phyloP scores from a whole-genome alignment of 2,329 filamentous ascomycete species.

The Aureobasidium musti region DNA sequence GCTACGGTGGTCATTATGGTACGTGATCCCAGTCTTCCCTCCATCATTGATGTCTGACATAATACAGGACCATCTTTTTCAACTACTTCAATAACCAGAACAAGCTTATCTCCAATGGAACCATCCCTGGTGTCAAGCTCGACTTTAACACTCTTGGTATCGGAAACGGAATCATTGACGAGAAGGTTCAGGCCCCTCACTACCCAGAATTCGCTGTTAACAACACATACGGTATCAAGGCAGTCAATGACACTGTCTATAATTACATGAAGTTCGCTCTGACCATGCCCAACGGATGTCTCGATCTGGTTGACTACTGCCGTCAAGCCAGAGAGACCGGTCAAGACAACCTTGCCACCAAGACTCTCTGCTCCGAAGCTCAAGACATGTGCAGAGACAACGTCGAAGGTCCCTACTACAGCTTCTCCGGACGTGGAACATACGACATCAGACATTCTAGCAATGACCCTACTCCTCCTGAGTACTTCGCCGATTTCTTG shows the following conservation, averaged over 20 bases:
- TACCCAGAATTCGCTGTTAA: slow-evolving; percentile 58
- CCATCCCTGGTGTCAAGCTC: slow-evolving; percentile 40
- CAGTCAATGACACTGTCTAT: slow-evolving; percentile 61
- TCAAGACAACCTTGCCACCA: slow-evolving; percentile 39
- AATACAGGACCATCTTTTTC: slow-evolving; percentile 52
- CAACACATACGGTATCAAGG: slow-evolving; percentile 59
- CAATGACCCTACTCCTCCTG: slow-evolving; percentile 61
- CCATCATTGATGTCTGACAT: not conserved
- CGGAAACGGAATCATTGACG: slow-evolving; percentile 60
- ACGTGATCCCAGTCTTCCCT: not conserved
- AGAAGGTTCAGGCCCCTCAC: slow-evolving; percentile 52
- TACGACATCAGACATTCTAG: slow-evolving; percentile 63
- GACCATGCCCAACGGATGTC: slow-evolving; percentile 51
- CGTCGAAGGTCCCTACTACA: slow-evolving; percentile 60
- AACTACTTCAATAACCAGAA: slow-evolving; percentile 61
- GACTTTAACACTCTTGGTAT: slow-evolving; percentile 56
- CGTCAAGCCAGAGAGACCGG: slow-evolving; percentile 45
- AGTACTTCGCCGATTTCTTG: slow-evolving; percentile 64
- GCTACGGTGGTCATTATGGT: slow-evolving; percentile 54
- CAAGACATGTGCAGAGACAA: slow-evolving; percentile 58
- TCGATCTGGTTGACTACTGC: slow-evolving; percentile 55
- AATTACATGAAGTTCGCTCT: slow-evolving; percentile 60
- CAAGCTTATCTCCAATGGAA: slow-evolving; percentile 50
- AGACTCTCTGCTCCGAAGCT: slow-evolving; percentile 58
- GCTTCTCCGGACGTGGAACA: slow-evolving; percentile 55